phyloP scores from a whole-genome alignment of 345 rosid species.

The Lenwebbia sp. region DNA sequence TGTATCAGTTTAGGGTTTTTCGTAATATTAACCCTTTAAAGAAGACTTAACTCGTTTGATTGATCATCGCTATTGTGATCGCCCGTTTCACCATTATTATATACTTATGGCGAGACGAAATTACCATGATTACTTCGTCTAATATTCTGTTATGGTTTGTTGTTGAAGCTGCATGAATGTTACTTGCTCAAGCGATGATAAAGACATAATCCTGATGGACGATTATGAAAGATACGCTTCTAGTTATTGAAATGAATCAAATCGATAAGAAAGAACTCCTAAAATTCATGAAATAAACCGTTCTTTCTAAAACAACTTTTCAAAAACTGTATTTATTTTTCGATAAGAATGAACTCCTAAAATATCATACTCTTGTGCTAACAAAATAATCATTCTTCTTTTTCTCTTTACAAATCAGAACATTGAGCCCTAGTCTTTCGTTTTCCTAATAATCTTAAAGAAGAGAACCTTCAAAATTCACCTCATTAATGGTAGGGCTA shows the following conservation, averaged over 20 bases:
- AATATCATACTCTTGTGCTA: not conserved
- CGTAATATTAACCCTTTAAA: not conserved
- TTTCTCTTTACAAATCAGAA: not conserved
- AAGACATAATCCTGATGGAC: not conserved
- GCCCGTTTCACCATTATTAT: not conserved
- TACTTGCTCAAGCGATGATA: not conserved
- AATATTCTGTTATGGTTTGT: not conserved
- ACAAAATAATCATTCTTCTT: not conserved
- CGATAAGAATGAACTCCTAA: too few relatives aligned
- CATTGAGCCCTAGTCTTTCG: not conserved
- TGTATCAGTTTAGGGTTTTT: too few relatives aligned
- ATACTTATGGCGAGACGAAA: not conserved
- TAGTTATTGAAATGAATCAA: not conserved
- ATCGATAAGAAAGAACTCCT: not conserved
- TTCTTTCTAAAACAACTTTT: not conserved
- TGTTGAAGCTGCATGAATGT: not conserved
- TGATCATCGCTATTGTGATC: not conserved
- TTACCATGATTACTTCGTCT: accelerated
- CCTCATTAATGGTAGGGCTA: not conserved
- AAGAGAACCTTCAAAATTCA: not conserved
- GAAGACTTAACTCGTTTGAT: accelerated
- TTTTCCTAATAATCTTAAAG: not conserved
- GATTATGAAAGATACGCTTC: not conserved
- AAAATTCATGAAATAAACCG: accelerated
- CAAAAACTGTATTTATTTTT: too few relatives aligned